Evolutionary conservation across 257 asterid species (phyloP).

Genomic region (Solanum medicagineum): DNA sequence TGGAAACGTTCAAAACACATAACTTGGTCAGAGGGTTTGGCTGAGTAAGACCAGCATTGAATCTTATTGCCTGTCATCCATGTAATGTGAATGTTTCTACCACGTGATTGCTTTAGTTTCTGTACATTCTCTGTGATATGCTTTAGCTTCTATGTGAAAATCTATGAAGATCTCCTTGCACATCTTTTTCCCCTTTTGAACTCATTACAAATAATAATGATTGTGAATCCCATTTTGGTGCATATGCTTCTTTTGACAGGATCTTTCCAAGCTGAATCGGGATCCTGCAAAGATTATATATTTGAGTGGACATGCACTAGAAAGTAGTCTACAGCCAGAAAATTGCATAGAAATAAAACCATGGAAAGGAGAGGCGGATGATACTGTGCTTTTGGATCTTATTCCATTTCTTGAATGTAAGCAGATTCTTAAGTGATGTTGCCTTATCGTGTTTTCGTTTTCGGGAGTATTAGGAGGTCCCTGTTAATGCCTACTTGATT

Average conservation of each 20-base stretch:
- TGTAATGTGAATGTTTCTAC: background rate
- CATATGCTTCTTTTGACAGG: slow-evolving; percentile 30
- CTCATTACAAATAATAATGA: background rate
- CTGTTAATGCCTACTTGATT: background rate
- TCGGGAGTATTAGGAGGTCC: background rate
- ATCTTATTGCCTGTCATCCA: background rate
- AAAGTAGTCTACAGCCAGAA: slow-evolving; percentile 77
- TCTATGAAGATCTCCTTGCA: background rate
- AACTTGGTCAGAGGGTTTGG: background rate
- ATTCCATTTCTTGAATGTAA: slow-evolving; percentile 92
- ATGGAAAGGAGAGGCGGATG: slow-evolving; percentile 76
- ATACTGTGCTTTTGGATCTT: slow-evolving; percentile 73
- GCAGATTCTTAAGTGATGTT: background rate
- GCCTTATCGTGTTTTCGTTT: background rate
- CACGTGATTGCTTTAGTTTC: background rate
- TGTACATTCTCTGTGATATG: background rate
- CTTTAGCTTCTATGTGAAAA: too few relatives aligned
- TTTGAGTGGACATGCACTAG: slow-evolving; percentile 69
- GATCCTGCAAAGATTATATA: slow-evolving; percentile 72
- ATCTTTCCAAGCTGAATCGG: slow-evolving; percentile 73
- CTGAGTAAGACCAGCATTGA: background rate
- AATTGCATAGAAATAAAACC: slow-evolving; percentile 54
- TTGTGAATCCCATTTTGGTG: background rate
- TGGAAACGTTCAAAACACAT: background rate
- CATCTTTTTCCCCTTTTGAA: background rate